phyloP scores from a whole-genome alignment of 805 yeast genomes.

The Danielia oregonensis region DNA sequence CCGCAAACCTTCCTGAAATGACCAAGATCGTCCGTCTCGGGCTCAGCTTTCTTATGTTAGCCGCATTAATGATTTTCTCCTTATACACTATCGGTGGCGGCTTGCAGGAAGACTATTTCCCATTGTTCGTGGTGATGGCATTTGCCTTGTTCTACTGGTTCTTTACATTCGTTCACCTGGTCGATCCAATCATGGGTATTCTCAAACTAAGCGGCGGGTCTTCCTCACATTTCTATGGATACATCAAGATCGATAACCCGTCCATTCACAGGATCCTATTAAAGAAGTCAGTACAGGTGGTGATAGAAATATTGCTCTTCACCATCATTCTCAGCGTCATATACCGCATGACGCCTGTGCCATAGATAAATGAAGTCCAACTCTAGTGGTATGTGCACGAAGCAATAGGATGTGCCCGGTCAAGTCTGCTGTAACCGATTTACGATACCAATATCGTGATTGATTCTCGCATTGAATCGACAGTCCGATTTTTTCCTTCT shows the following conservation, averaged over 20 bases:
- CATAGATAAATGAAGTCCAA: too few species aligned
- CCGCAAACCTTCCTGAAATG: constrained; percentile 70
- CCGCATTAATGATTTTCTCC: constrained; percentile 88
- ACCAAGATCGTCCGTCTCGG: constrained; percentile 57
- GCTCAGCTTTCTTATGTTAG: constrained; percentile 64
- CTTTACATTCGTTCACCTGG: constrained; percentile 64
- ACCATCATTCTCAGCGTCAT: too few species aligned
- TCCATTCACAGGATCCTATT: constrained; percentile 63
- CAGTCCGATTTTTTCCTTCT: too few species aligned
- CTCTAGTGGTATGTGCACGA: too few species aligned
- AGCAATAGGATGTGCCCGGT: too few species aligned
- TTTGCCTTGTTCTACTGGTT: constrained; percentile 70
- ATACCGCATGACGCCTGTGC: too few species aligned
- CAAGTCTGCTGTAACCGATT: too few species aligned
- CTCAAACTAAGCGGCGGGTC: constrained; percentile 73
- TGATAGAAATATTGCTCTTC: too few species aligned
- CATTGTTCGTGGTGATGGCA: constrained; percentile 67
- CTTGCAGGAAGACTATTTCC: constrained; percentile 56
- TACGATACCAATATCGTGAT: too few species aligned
- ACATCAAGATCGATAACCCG: constrained; percentile 61
- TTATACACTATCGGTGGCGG: constrained; percentile 72
- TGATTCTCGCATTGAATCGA: too few species aligned
- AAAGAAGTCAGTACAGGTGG: constrained; percentile 73
- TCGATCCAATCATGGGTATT: constrained; percentile 78
- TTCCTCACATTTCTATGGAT: constrained; percentile 34